Conservation (phyloP, 192 early-diverging fungal species). For the Pilobolus umbonatus region DNA sequence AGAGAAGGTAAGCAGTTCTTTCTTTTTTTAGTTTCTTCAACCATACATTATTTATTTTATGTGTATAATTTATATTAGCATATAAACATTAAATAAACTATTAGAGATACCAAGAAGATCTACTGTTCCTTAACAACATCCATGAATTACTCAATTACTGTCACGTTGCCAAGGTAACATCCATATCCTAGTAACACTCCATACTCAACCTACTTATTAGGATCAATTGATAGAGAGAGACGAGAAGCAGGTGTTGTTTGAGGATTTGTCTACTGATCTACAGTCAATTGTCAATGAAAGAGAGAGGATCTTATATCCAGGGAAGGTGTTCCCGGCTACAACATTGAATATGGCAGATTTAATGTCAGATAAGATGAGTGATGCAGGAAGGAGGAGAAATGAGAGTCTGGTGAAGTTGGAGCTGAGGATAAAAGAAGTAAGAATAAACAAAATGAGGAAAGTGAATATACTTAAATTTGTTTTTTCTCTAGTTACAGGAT, state of each 20-base stretch:
- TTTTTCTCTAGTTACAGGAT: conserved; percentile 61
- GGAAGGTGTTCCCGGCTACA: conserved; percentile 50
- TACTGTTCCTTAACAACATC: conserved; percentile 68
- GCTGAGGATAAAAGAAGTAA: conserved; percentile 64
- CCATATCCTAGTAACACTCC: neutral
- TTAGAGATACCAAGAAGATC: conserved; percentile 57
- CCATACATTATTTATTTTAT: neutral
- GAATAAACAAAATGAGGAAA: neutral
- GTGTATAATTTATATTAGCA: too few species aligned
- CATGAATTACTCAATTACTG: conserved; percentile 85
- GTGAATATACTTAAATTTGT: conserved; percentile 7
- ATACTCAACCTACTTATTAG: conserved; percentile 25
- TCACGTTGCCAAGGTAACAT: conserved; percentile 60
- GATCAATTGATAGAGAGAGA: conserved; percentile 76
- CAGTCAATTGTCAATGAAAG: conserved; percentile 66
- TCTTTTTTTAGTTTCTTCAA: neutral
- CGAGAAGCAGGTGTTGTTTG: conserved; percentile 94
- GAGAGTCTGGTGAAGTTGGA: conserved; percentile 75
- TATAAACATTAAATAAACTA: too few species aligned
- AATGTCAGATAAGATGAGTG: conserved; percentile 82
- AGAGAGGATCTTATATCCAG: conserved; percentile 62
- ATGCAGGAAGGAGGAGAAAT: conserved; percentile 74
- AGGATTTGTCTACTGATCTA: conserved; percentile 78
- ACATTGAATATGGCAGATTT: conserved; percentile 57
- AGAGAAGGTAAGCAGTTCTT: conserved; percentile 51